These are phyloP conservation scores for Auriscalpium orientale DNA, from an alignment of 768 basidiomycete species.

Conservation along the genomic window DNA sequence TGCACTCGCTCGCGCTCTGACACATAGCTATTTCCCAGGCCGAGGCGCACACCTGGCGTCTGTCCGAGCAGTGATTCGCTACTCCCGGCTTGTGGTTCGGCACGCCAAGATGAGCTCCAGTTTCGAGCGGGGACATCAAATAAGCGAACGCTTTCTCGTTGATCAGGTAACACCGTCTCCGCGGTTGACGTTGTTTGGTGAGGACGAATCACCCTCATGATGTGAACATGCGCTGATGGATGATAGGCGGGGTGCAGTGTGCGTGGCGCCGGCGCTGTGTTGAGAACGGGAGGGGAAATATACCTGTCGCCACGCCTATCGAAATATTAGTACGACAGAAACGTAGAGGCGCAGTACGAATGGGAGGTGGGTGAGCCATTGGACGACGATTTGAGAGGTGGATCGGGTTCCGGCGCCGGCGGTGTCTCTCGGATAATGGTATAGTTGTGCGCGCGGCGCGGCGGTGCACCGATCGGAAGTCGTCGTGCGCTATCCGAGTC, in stretches of 20 bases:
- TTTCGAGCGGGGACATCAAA: conserved; percentile 17
- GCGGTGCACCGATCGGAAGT: no score
- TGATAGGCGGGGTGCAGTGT: background rate
- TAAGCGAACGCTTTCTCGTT: conserved; percentile 62
- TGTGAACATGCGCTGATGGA: background rate
- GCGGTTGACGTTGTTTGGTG: conserved; percentile 46
- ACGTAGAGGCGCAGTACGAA: conserved; percentile 22
- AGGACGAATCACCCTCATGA: background rate
- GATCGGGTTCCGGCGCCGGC: no score
- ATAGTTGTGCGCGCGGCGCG: no score
- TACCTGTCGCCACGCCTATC: conserved; percentile 58
- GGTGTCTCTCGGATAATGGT: no score
- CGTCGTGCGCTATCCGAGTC: no score
- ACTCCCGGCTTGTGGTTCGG: background rate
- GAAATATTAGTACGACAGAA: conserved; percentile 57
- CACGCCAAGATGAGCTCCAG: background rate
- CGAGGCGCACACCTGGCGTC: no score
- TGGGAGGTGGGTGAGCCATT: no score
- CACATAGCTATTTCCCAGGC: no score
- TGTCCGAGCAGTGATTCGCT: no score
- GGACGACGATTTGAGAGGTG: no score
- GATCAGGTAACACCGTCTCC: conserved; percentile 47
- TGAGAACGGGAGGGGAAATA: background rate
- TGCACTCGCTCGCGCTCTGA: no score
- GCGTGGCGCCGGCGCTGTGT: background rate